These are phyloP conservation scores for Trichomonascaceae sp. DNA, from an alignment of 1,139 yeast genomes.

Conservation along the genomic window DNA sequence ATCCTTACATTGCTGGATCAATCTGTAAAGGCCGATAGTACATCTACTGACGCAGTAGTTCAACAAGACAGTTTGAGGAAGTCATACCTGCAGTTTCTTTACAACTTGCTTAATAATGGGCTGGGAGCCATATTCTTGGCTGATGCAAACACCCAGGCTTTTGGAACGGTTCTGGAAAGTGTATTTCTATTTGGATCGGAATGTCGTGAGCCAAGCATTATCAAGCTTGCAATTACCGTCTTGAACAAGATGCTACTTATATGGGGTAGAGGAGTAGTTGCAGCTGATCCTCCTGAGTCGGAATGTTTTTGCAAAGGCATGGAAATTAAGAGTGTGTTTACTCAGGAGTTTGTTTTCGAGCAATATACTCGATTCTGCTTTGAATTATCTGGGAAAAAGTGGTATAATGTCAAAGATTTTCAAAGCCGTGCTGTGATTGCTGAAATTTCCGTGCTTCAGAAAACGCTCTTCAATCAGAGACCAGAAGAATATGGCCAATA, in stretches of 20 bases:
- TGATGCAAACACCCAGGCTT: conserved; percentile 51
- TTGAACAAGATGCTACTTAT: conserved; percentile 59
- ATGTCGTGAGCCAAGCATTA: conserved; percentile 44
- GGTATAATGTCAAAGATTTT: conserved; percentile 68
- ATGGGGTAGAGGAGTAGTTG: conserved; percentile 64
- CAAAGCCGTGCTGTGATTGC: conserved; percentile 67
- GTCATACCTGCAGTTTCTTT: conserved; percentile 62
- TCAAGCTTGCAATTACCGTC: conserved; percentile 66
- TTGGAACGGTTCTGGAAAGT: conserved; percentile 60
- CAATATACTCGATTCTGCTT: conserved; percentile 64
- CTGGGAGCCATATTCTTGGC: conserved; percentile 72
- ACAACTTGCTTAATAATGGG: conserved; percentile 68
- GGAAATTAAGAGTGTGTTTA: conserved; percentile 59
- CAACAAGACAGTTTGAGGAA: conserved; percentile 49
- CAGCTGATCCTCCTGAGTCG: conserved; percentile 38
- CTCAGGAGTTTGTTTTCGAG: conserved; percentile 55
- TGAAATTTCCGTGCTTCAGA: conserved; percentile 68
- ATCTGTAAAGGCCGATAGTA: conserved; percentile 35
- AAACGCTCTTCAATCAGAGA: conserved; percentile 44
- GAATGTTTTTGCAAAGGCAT: conserved; percentile 50
- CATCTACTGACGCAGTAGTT: conserved; percentile 39
- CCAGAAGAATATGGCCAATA: conserved; percentile 28
- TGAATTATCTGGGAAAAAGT: conserved; percentile 72
- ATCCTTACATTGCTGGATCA: conserved; percentile 52
- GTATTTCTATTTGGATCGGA: conserved; percentile 64